phyloP scores from a whole-genome alignment of 148 eudicot genomes.

The Rheum nobile region DNA sequence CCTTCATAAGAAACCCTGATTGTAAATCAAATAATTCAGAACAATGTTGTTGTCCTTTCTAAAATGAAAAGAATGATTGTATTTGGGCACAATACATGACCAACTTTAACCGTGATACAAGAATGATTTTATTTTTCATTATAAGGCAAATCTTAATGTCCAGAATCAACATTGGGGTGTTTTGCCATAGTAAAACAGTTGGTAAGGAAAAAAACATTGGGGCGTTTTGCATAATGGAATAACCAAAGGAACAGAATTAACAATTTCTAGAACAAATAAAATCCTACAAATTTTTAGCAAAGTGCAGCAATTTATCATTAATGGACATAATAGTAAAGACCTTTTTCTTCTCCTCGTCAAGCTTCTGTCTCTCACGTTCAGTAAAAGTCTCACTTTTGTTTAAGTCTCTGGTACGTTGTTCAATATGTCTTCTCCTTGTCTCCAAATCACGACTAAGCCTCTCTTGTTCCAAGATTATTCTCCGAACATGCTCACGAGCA shows the following conservation, averaged over 20 bases:
- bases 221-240: not conserved
- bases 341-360: slow-evolving; percentile 79
- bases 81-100: not conserved
- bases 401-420: slow-evolving; percentile 54
- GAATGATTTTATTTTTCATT: not conserved
- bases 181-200: too few species aligned
- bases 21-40: not conserved
- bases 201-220: too few species aligned
- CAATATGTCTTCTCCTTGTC: slow-evolving; percentile 43
- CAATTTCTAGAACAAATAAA: not conserved
- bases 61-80: too few species aligned
- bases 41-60: not conserved
- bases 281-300: not conserved
- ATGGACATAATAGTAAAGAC: slow-evolving; percentile 15
- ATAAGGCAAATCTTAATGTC: not conserved
- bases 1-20: not conserved
- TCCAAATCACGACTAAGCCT: slow-evolving; percentile 58
- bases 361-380: slow-evolving; percentile 67
- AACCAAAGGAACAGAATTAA: not conserved
- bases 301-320: not conserved
- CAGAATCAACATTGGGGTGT: not conserved
- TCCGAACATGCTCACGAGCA: slow-evolving; percentile 51
- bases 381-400: slow-evolving; percentile 64
- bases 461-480: slow-evolving; percentile 64
- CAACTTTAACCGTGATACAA: not conserved